These are phyloP conservation scores for Vachellia pachyceras DNA, from an alignment of 306 rosid species.

Conservation along the genomic window DNA sequence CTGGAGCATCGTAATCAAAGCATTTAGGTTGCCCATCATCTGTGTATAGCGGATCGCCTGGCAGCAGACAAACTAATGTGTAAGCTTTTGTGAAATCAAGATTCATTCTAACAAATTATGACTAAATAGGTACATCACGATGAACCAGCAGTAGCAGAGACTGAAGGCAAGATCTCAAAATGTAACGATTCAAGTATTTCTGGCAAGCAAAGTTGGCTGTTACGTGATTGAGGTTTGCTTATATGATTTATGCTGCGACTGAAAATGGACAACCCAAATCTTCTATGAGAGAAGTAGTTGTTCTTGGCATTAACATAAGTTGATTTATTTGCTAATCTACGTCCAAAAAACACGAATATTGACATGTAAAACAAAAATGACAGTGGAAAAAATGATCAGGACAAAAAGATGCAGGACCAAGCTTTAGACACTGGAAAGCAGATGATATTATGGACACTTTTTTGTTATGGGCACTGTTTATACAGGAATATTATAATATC, in stretches of 20 bases:
- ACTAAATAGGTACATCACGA: background rate
- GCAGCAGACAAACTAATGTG: background rate
- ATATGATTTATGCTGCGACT: no score
- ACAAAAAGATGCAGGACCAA: background rate
- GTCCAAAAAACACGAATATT: background rate
- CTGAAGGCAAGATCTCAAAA: background rate
- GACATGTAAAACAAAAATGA: background rate
- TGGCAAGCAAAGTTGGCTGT: background rate
- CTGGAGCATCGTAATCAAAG: conserved; percentile 50
- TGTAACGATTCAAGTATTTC: background rate
- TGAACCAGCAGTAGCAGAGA: background rate
- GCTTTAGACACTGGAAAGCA: background rate
- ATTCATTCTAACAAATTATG: background rate
- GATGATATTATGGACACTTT: background rate
- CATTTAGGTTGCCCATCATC: conserved; percentile 81
- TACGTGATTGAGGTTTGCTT: background rate
- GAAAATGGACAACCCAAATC: background rate
- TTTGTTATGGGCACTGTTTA: background rate
- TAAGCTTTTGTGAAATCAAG: background rate
- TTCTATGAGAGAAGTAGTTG: background rate
- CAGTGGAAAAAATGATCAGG: background rate
- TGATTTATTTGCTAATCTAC: background rate
- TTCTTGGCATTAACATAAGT: background rate
- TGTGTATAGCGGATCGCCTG: conserved; percentile 90
- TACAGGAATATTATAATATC: background rate